Evolutionary conservation across 2,329 filamentous ascomycete genomes (phyloP).

Genomic region (Pyrenophora graminea): DNA sequence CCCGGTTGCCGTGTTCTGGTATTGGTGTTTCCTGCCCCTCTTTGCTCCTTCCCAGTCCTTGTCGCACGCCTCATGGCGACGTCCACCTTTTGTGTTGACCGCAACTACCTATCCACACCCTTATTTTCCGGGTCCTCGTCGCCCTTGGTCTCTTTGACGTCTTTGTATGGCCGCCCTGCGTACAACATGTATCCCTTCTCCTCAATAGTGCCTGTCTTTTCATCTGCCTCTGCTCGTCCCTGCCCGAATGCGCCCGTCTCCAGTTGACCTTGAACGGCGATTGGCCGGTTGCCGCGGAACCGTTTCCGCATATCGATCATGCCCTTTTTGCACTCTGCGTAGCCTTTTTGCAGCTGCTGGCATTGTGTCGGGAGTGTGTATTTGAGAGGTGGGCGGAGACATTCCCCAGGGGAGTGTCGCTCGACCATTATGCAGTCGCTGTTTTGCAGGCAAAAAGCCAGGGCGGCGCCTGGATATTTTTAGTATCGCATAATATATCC

Average conservation of each 20-base stretch:
- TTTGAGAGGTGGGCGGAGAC: constrained; percentile 79
- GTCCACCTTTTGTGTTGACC: too few species aligned
- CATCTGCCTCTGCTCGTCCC: constrained; percentile 34
- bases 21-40: background rate
- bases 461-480: constrained; percentile 71
- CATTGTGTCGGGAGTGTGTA: constrained; percentile 84
- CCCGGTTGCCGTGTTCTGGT: background rate
- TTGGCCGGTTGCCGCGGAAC: constrained; percentile 90
- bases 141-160: constrained; percentile 34
- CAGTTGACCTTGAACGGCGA: constrained; percentile 51
- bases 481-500: background rate
- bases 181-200: constrained; percentile 48
- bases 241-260: constrained; percentile 41
- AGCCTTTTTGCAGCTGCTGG: constrained; percentile 86
- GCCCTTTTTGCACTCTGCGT: constrained; percentile 92
- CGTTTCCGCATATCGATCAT: constrained; percentile 99
- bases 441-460: constrained; percentile 93
- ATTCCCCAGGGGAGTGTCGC: constrained; percentile 83
- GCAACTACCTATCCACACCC: constrained; percentile 21
- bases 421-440: constrained; percentile 96
- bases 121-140: constrained; percentile 35
- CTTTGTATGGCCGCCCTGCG: constrained; percentile 40
- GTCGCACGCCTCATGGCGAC: too few species aligned
- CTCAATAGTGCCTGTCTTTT: constrained; percentile 43
- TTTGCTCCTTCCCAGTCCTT: background rate